Conservation (phyloP, 257 asterid species). For the Solanum etuberosum region DNA sequence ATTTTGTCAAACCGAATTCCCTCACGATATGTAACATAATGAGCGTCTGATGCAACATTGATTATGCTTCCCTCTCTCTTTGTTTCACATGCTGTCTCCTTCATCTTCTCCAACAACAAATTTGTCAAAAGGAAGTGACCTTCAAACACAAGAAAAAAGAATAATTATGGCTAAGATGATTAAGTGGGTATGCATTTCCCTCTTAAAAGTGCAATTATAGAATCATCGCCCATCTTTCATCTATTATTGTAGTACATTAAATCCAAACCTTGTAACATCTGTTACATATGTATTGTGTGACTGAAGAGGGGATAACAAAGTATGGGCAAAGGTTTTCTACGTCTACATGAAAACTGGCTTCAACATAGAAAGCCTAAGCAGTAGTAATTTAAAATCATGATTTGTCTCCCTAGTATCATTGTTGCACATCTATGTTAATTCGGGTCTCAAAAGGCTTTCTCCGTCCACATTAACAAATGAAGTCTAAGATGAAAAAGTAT, state of each 20-base stretch:
- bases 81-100: slow-evolving; percentile 40
- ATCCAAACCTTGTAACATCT: not conserved
- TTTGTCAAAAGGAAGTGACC: slow-evolving; percentile 83
- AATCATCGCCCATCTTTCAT: not conserved
- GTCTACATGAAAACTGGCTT: not conserved
- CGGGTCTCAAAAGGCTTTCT: not conserved
- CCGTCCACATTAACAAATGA: not conserved
- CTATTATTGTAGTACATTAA: not conserved
- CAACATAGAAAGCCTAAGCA: not conserved
- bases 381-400: not conserved
- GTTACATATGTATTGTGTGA: not conserved
- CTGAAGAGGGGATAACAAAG: not conserved
- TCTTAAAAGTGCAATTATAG: not conserved
- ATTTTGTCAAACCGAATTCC: slow-evolving; percentile 60
- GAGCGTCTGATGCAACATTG: slow-evolving; percentile 70
- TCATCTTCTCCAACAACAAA: slow-evolving; percentile 72
- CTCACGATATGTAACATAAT: slow-evolving; percentile 35
- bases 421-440: not conserved
- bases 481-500: not conserved
- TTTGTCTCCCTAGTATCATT: not conserved
- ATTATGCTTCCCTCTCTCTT: slow-evolving; percentile 79
- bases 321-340: not conserved
- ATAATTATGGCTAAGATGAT: not conserved
- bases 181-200: not conserved
- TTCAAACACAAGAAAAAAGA: slow-evolving; percentile 21